Base-by-base conservation (phyloP, 2,329 filamentous ascomycete species). In the Cladophialophora exuberans region DNA sequence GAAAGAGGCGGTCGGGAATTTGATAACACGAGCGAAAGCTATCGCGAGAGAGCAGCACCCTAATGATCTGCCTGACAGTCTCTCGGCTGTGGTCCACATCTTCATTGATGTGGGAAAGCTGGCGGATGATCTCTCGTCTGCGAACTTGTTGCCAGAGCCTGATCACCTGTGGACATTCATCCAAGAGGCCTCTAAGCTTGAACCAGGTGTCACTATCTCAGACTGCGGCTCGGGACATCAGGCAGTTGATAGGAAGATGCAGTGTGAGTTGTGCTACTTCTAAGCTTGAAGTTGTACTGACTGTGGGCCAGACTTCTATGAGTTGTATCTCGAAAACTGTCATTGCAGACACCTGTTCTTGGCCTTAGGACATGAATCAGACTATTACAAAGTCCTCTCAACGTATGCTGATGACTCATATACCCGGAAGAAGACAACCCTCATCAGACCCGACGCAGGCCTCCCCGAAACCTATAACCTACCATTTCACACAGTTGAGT, bases 321-420 rank as follows among this genome's bases (percentile, higher is more conserved):
- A 59, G 44, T 23, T 62, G 22, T 54, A 53, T 35, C 46, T 62
- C 23, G 60, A 62, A 47, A 62, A 62, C 31, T 62, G 57, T 46
- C 60, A 62, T 30, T 60, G 57, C 41, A 43, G 57, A 39, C 60
- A 62, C 35, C 33, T 61, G 25, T 59, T 61, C 43, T 55, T 62
- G 11, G 60, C 57, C 9, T 31, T 62, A 10, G 51, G 53, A 3
- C 49, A 54, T 7, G 26, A 53, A n/a, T 57, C 57, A 1, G 57
- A 58, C 22, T 62, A 62, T 41, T 59, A 59, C 46, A 53, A 45
- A 4, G 49, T 57, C 23, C 51, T 62, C 10, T 36, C 58, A 41
- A 45, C 52, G 22, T 62, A 62, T 52, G 47, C 49, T 18, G 60
- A 62, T 30, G 60, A 62, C 22, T 55, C 56, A 2, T 62, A 55